phyloP scores from a whole-genome alignment of 345 rosid genomes.

The Eucalyptus lansdowneana region DNA sequence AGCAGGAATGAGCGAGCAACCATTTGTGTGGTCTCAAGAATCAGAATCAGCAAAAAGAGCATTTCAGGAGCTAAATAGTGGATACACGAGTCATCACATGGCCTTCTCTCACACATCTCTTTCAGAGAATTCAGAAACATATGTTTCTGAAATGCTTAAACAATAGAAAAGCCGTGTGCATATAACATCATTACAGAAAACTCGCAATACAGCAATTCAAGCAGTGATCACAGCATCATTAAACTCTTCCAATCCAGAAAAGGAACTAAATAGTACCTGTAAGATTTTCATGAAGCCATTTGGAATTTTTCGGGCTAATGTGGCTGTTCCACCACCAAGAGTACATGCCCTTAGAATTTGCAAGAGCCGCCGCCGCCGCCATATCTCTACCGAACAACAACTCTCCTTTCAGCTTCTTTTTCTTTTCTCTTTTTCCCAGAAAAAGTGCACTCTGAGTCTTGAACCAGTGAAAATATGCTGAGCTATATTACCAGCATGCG shows the following conservation, averaged over 20 bases:
- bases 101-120: neutral
- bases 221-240: neutral
- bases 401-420: neutral
- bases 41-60: neutral
- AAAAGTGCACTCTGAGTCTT: neutral
- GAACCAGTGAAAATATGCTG: neutral
- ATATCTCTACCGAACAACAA: slow-evolving; percentile 2
- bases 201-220: neutral
- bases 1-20: neutral
- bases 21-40: neutral
- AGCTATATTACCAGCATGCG: neutral
- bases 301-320: slow-evolving; percentile 45
- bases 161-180: neutral
- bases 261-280: slow-evolving; percentile 11
- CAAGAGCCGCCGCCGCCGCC: slow-evolving; percentile 4
- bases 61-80: neutral
- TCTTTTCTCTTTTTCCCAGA: neutral
- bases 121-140: neutral
- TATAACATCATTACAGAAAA: neutral
- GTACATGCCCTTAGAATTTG: slow-evolving; percentile 16
- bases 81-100: neutral
- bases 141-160: neutral
- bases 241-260: neutral
- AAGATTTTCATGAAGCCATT: slow-evolving; percentile 47
- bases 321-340: slow-evolving; percentile 63